phyloP scores from a whole-genome alignment of 306 rosid genomes.

The Ormosia emarginata region DNA sequence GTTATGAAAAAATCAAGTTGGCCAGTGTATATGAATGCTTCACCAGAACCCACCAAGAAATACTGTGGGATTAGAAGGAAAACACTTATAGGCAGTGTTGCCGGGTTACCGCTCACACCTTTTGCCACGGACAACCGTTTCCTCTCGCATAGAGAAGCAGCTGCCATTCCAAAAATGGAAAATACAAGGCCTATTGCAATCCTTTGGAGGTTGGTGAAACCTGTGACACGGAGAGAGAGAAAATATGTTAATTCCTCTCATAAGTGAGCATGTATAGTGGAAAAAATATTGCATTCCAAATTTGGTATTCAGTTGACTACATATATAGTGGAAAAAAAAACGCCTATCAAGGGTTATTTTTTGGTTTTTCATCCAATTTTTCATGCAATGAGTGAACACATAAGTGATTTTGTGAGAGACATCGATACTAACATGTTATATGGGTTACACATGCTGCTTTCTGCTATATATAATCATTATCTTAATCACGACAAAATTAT shows the following conservation, averaged over 20 bases:
- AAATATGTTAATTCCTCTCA: background rate
- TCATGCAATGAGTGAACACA: background rate
- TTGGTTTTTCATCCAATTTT: background rate
- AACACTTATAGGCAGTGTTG: conserved; percentile 68
- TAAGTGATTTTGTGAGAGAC: background rate
- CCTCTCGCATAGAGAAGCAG: conserved; percentile 60
- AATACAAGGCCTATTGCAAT: conserved; percentile 73
- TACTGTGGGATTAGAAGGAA: conserved; percentile 81
- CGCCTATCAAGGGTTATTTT: background rate
- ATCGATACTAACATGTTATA: background rate
- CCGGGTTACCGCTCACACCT: conserved; percentile 4
- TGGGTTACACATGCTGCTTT: background rate
- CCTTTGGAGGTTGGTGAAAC: conserved; percentile 76
- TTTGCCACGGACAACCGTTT: conserved; percentile 64
- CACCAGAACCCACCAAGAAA: conserved; percentile 85
- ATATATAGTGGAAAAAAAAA: no score
- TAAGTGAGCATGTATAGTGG: no score
- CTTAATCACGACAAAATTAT: background rate
- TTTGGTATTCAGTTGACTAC: background rate
- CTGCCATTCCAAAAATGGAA: conserved; percentile 69
- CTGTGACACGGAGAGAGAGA: conserved; percentile 27
- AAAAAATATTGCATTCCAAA: background rate
- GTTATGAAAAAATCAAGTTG: conserved; percentile 97
- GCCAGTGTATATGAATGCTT: conserved; percentile 96
- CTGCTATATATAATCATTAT: background rate